Conservation (phyloP, 2,329 filamentous ascomycete genomes). For the Penicillium sp. region DNA sequence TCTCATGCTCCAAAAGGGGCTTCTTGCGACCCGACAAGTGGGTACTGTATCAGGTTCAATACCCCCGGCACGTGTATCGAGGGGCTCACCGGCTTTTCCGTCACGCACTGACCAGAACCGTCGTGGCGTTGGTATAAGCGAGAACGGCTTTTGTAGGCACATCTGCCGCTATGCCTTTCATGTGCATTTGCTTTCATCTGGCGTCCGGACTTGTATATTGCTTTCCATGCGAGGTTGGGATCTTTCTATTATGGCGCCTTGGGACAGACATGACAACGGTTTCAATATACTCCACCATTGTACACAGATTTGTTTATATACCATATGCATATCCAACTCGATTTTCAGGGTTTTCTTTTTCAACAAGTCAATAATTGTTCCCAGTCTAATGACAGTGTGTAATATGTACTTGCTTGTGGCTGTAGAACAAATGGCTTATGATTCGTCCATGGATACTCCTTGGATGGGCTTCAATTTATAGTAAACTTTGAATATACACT, state of each 20-base stretch:
- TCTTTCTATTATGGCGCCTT: slow-evolving; percentile 21
- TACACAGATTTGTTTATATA: slow-evolving; percentile 17
- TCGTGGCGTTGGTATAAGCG: slow-evolving; percentile 5
- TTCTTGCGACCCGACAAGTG: neutral
- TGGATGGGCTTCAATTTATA: too few relatives aligned
- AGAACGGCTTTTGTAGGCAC: neutral
- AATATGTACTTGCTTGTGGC: too few relatives aligned
- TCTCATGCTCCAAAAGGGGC: neutral
- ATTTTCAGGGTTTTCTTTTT: too few relatives aligned
- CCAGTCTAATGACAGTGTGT: too few relatives aligned
- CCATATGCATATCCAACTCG: too few relatives aligned
- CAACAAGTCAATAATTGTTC: too few relatives aligned
- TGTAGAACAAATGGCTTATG: too few relatives aligned
- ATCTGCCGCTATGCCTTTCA: neutral
- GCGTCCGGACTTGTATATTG: slow-evolving; percentile 33
- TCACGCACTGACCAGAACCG: neutral
- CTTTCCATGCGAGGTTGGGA: slow-evolving; percentile 25
- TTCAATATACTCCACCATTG: slow-evolving; percentile 8
- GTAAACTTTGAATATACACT: too few relatives aligned
- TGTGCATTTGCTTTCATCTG: slow-evolving; percentile 16
- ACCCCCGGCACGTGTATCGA: neutral
- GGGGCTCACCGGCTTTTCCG: neutral
- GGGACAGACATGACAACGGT: slow-evolving; percentile 6
- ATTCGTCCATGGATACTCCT: too few relatives aligned
- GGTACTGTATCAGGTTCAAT: neutral